Evolutionary conservation across 768 basidiomycete species (phyloP).

Genomic region (Paxillus involutus): DNA sequence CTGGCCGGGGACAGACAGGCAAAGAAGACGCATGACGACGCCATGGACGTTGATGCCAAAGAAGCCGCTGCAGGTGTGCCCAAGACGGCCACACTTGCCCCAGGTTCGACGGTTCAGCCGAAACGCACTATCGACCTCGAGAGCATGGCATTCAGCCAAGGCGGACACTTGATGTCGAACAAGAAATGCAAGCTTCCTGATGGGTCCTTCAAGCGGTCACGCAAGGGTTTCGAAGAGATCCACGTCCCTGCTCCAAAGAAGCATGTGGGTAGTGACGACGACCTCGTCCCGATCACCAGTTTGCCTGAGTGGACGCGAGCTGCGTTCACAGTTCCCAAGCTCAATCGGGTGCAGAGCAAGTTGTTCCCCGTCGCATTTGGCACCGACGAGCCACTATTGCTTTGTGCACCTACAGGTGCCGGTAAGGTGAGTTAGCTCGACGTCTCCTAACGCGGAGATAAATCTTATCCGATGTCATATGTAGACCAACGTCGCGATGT

Average conservation of each 20-base stretch:
- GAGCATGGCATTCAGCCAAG: conserved; percentile 93
- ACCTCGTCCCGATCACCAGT: conserved; percentile 67
- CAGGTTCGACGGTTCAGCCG: conserved; percentile 85
- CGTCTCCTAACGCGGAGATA: not conserved
- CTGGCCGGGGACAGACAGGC: conserved; percentile 78
- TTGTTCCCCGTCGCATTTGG: conserved; percentile 92
- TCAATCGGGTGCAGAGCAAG: conserved; percentile 94
- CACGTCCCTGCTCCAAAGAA: conserved; percentile 93
- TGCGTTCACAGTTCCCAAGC: conserved; percentile 78
- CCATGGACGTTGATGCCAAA: conserved; percentile 80
- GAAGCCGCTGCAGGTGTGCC: conserved; percentile 49
- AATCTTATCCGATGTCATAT: conserved; percentile 14
- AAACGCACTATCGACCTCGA: conserved; percentile 87
- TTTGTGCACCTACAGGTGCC: conserved; percentile 98
- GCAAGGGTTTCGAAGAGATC: conserved; percentile 98
- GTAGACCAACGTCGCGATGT: conserved; percentile 97
- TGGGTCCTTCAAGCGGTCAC: conserved; percentile 94
- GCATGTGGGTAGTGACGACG: conserved; percentile 59
- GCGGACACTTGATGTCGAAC: conserved; percentile 97
- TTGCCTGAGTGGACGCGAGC: conserved; percentile 86
- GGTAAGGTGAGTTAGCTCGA: conserved; percentile 74
- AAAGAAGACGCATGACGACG: conserved; percentile 49
- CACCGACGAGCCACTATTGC: conserved; percentile 89
- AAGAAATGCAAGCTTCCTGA: conserved; percentile 98
- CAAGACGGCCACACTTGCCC: conserved; percentile 82